phyloP scores from a whole-genome alignment of 805 yeast genomes.

The Komagataella phaffii region DNA sequence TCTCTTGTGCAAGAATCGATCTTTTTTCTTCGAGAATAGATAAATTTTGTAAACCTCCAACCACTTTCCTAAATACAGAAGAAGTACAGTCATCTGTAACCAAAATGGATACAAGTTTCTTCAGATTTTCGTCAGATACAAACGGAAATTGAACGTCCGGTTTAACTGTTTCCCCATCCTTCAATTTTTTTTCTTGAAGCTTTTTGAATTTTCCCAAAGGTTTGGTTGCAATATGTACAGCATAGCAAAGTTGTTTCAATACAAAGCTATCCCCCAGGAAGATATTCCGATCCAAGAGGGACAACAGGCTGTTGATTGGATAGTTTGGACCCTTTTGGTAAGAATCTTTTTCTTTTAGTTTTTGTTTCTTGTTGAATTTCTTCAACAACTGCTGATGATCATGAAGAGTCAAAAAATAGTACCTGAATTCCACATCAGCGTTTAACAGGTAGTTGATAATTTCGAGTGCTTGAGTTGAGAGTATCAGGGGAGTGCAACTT shows the following conservation, averaged over 20 bases:
- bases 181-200: not conserved
- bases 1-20: conserved; percentile 49
- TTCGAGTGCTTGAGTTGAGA: conserved; percentile 70
- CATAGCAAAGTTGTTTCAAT: conserved; percentile 64
- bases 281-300: conserved; percentile 46
- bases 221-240: conserved; percentile 64
- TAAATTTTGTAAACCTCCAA: conserved; percentile 69
- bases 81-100: conserved; percentile 77
- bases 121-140: conserved; percentile 50
- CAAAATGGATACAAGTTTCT: conserved; percentile 50
- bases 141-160: conserved; percentile 32
- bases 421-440: conserved; percentile 50
- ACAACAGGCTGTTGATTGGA: conserved; percentile 61
- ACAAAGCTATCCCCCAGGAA: conserved; percentile 61
- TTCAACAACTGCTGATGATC: conserved; percentile 28
- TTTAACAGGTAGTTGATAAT: conserved; percentile 61
- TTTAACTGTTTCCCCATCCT: conserved; percentile 4
- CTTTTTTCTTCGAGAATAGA: conserved; percentile 49
- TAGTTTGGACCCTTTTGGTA: conserved; percentile 32
- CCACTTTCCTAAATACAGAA: conserved; percentile 71
- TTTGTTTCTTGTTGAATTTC: conserved; percentile 16
- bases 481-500: conserved; percentile 52
- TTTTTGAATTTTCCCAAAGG: conserved; percentile 48
- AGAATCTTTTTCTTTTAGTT: conserved; percentile 18
- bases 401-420: conserved; percentile 71